Base-by-base conservation (phyloP, 345 rosid genomes). In the Geranium rotundifolium region DNA sequence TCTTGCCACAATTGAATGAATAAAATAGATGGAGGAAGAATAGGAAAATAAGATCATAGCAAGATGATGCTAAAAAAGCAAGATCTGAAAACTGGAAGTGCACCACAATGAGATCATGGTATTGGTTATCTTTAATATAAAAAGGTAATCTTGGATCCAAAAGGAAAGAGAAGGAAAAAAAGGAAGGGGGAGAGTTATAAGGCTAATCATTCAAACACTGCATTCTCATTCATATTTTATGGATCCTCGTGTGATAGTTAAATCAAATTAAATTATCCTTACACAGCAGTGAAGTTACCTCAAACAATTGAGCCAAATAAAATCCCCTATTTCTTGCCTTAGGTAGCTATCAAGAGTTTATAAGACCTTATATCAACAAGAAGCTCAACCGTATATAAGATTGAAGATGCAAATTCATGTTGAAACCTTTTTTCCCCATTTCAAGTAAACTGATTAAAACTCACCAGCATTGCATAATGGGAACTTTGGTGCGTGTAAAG, bases 391-490 rank as follows among this genome's bases (percentile, higher is more conserved):
- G 7, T 12, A 57, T 57, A 57, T 29, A 17, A 57, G 29, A 20
- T 57, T 57, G 29, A 57, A 29, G 27, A 34, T 19, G 58, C 13
- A 19, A 39, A 17, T 57, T 30, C 0, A 34, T 54, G 61, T 30
- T 46, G 58, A 55, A 4, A 59, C 46, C n/a, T n/a, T 29, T 58
- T 19, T 57, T 20, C 7, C n/a, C 30, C 23, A 56, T 31, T 8
- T 31, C 37, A 31, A 31, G 17, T 39, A 58, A 46, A 39, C 30
- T 15, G 29, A 54, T 52, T n/a, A 34, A 14, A 58, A 54, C 79
- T 71, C 69, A 81, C 85, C 78, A 58, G 65, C 54, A 37, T 58
- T 54, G 34, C 41, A 31, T 15, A 55, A n/a, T 29, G 58, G 29
- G 63, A 31, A 31, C 37, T 20, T 56, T 34, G 17, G 15, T 9